Percentiles rank a stretch among this genome's conserved stretches.
These are phyloP conservation scores for Beauveria rudraprayagi DNA, from an alignment of 2,329 filamentous ascomycete genomes.

Conservation along the genomic window DNA sequence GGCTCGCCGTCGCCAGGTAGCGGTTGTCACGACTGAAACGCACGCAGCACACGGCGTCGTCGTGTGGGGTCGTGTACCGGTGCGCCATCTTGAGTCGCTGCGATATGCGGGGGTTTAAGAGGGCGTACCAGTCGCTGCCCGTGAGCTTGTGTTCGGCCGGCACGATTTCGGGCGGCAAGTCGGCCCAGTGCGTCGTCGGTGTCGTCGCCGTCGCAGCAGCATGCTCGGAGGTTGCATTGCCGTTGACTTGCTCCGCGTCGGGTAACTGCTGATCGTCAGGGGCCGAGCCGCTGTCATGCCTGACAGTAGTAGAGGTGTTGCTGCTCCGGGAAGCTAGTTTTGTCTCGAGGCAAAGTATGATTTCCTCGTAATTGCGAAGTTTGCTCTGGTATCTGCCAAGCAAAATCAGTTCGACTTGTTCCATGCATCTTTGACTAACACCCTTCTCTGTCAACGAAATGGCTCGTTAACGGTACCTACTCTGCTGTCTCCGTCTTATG, in stretches of 20 bases:
- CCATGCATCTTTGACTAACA: no score
- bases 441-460: no score
- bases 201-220: no score
- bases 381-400: not conserved
- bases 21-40: conserved; percentile 93
- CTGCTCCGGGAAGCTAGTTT: not conserved
- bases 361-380: not conserved
- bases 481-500: conserved; percentile 85
- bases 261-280: not conserved
- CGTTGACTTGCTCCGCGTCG: not conserved
- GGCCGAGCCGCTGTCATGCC: not conserved
- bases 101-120: conserved; percentile 88
- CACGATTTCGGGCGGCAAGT: conserved; percentile 83
- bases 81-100: conserved; percentile 87
- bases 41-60: conserved; percentile 96
- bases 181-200: conserved; percentile 35
- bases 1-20: conserved; percentile 93
- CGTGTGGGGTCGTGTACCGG: conserved; percentile 83
- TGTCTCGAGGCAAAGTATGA: not conserved
- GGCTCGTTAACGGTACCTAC: conserved; percentile 36
- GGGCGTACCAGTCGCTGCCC: conserved; percentile 86
- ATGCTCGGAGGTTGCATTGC: not conserved
- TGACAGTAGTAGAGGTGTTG: conserved; percentile 23
- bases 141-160: conserved; percentile 83
- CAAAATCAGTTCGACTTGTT: not conserved